phyloP scores from a whole-genome alignment of 2,329 filamentous ascomycete species.

The Akanthomyces uredinophilus region DNA sequence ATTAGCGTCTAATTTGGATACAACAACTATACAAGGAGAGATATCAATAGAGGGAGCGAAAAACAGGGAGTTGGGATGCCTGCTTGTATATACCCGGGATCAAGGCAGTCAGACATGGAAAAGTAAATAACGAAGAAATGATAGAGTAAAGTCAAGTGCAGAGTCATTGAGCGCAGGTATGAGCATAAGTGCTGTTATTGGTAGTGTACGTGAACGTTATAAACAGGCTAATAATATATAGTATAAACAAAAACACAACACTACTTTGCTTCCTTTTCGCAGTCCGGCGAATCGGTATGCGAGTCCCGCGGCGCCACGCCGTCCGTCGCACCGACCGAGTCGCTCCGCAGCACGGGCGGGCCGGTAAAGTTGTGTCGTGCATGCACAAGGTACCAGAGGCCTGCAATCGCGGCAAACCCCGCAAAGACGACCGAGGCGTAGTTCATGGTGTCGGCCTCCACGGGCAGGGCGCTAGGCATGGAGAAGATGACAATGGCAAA shows the following conservation, averaged over 20 bases:
- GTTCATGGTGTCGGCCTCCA: slow-evolving; percentile 55
- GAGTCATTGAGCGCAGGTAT: background rate
- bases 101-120: background rate
- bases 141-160: background rate
- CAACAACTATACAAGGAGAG: background rate
- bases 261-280: slow-evolving; percentile 6
- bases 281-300: background rate
- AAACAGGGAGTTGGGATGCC: background rate
- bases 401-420: slow-evolving; percentile 54
- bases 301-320: slow-evolving; percentile 11
- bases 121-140: slow-evolving; percentile 2
- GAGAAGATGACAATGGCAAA: slow-evolving; percentile 70
- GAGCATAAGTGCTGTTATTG: background rate
- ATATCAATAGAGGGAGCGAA: background rate
- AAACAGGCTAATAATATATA: background rate
- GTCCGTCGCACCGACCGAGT: background rate
- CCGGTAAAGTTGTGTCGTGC: slow-evolving; percentile 61
- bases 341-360: slow-evolving; percentile 35
- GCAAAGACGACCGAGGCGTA: slow-evolving; percentile 63
- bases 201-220: background rate
- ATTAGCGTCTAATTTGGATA: slow-evolving; percentile 61
- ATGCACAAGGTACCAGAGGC: slow-evolving; percentile 58
- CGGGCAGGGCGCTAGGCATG: slow-evolving; percentile 62
- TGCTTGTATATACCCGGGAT: slow-evolving; percentile 4
- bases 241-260: background rate